Evolutionary conservation across 116 monocot genomes (phyloP), one percentile per base, ranked within the genome.

Genomic region (Phalaenopsis hybrid): DNA sequence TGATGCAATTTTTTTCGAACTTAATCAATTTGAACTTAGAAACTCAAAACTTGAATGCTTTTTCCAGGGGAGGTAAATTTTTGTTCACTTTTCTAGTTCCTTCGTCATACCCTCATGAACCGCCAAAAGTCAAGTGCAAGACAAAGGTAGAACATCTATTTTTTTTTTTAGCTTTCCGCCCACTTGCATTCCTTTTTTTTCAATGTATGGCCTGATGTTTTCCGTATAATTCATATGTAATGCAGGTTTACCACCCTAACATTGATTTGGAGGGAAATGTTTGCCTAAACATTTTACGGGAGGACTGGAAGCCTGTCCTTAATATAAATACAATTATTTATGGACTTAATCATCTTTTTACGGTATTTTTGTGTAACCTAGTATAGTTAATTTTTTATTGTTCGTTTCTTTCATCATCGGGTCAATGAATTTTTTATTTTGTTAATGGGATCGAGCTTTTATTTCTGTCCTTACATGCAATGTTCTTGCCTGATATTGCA

Each of bases 231-330:
- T 79, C 61, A 34, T 21, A 18, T 78, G 16, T 25, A 6, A 78
- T 90, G 31, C 89, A 97, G 96, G 92, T 97, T 70, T 94, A 97
- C 81, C 96, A 97, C 89, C 96, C 96, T 49, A 97, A 97, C 68
- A 97, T 97, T 78, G 96, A 97, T 74, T 82, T 97, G 77, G 96
- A 97, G 79, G 96, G 96, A 87, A 97, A 97, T 90, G 96, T 97
- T 23, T 97, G 96, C 81, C 91, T 97, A 6, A 97, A 97, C 81
- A 94, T 97, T 82, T 81, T 97, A 41, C 96, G 96, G 80, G 96
- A 97, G 86, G 96, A 97, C 72, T 97, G 96, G 96, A 94, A 97
- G 77, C 96, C 96, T 80, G 96, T 96, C 43, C 94, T 94, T 77
- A 97, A 94, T 81, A 97, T 97, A 84, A 97, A 97, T 84, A 97